These are phyloP conservation scores for Pseudozyma tsukubaensis DNA, from an alignment of 1,284 basidiomycete species.

Conservation along the genomic window DNA sequence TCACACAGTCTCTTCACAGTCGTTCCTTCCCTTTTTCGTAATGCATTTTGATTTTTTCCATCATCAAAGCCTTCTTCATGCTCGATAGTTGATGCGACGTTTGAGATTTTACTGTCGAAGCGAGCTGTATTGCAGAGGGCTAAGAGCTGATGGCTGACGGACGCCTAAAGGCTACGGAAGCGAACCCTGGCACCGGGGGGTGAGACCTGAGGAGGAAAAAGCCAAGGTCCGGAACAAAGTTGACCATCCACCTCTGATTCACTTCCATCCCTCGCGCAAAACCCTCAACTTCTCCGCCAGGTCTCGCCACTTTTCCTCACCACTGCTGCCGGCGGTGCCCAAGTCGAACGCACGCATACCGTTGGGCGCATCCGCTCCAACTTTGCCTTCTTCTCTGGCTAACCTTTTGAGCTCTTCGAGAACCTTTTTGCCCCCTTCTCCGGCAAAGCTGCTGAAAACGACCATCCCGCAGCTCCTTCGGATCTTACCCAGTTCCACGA, in stretches of 20 bases:
- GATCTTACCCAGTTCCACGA: constrained; percentile 31
- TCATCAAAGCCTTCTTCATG: not conserved
- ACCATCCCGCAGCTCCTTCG: constrained; percentile 25
- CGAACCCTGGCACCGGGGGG: no score
- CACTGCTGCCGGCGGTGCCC: not conserved
- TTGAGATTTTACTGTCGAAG: no score
- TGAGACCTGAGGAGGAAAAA: no score
- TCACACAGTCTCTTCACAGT: not conserved
- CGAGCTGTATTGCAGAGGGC: not conserved
- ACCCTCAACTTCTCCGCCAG: constrained; percentile 3
- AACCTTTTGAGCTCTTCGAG: constrained; percentile 6
- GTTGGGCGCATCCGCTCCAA: constrained; percentile 21
- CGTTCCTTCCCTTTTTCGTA: not conserved
- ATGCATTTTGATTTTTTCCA: not conserved
- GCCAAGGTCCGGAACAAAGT: not conserved
- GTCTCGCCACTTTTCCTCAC: constrained; percentile 8
- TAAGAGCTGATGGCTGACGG: no score
- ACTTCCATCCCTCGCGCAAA: constrained; percentile 27
- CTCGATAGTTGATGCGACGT: no score
- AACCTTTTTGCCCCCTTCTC: constrained; percentile 7
- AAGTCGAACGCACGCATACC: constrained; percentile 44
- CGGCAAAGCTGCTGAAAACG: constrained; percentile 13
- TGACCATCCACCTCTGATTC: not conserved
- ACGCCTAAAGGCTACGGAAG: no score
- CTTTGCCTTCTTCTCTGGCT: not conserved